These are phyloP conservation scores for Penicillium crustosum DNA, from an alignment of 2,329 filamentous ascomycete genomes.

Conservation along the genomic window DNA sequence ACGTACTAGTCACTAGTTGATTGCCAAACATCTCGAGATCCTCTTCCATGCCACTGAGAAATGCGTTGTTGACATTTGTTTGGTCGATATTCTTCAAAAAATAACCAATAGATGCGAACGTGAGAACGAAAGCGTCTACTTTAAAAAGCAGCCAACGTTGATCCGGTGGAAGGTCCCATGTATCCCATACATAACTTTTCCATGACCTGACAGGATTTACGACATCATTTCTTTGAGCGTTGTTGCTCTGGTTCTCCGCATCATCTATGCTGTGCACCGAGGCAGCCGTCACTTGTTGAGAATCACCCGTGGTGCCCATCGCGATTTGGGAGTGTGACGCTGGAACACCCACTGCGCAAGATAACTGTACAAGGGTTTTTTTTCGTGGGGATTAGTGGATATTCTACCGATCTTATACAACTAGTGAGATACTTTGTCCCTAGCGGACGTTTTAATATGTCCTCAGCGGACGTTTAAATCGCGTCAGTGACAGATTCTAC, in stretches of 20 bases:
- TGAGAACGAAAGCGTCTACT: conserved; percentile 31
- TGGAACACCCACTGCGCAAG: neutral
- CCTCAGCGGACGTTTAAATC: conserved; percentile 1
- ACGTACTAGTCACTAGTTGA: conserved; percentile 36
- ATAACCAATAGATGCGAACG: conserved; percentile 31
- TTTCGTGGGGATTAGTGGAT: neutral
- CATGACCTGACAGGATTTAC: conserved; percentile 15
- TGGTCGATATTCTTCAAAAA: conserved; percentile 41
- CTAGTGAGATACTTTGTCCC: neutral
- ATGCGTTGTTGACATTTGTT: conserved; percentile 46
- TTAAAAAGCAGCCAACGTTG: conserved; percentile 33
- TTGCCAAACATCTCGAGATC: conserved; percentile 38
- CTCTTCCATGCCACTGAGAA: conserved; percentile 40
- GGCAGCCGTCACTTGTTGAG: neutral
- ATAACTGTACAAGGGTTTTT: no score
- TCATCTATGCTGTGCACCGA: conserved; percentile 1
- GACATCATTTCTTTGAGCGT: neutral
- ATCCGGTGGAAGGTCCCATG: conserved; percentile 22
- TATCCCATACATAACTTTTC: conserved; percentile 28
- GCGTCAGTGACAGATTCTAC: neutral
- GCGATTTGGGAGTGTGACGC: neutral
- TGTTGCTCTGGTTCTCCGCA: conserved; percentile 1
- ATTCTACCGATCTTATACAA: neutral
- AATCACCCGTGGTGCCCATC: neutral
- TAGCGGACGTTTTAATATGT: neutral